These are phyloP conservation scores for Aspergillus quadrilineatus DNA, from an alignment of 2,329 filamentous ascomycete species.

Conservation along the genomic window DNA sequence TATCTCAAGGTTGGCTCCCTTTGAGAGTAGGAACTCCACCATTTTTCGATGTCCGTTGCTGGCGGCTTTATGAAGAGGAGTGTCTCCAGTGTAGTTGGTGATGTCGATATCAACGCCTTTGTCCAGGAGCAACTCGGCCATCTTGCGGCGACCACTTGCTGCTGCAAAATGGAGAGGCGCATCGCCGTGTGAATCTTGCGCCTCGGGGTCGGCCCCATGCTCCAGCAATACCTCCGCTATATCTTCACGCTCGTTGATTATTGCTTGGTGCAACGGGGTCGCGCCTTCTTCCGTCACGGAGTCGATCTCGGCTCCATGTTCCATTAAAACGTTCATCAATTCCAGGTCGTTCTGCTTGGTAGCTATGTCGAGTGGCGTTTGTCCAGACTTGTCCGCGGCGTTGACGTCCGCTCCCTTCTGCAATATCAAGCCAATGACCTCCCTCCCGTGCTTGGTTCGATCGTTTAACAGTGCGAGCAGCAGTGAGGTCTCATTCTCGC, in stretches of 20 bases:
- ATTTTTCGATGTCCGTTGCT: constrained; percentile 28
- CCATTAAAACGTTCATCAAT: constrained; percentile 17
- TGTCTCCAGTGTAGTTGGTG: constrained; percentile 28
- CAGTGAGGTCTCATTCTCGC: constrained; percentile 20
- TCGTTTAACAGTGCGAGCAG: constrained; percentile 21
- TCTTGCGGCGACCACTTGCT: constrained; percentile 15
- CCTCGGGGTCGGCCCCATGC: constrained; percentile 26
- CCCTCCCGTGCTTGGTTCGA: constrained; percentile 18
- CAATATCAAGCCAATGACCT: constrained; percentile 22
- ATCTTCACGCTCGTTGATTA: constrained; percentile 22
- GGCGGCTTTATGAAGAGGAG: constrained; percentile 30
- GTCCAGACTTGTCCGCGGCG: constrained; percentile 19
- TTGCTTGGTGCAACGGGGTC: constrained; percentile 25
- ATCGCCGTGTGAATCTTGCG: constrained; percentile 26
- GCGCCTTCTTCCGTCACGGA: constrained; percentile 18
- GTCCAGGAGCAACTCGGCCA: constrained; percentile 25
- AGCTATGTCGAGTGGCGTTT: constrained; percentile 23
- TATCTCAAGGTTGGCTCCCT: constrained; percentile 25
- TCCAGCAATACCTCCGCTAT: constrained; percentile 27
- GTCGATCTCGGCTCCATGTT: constrained; percentile 18
- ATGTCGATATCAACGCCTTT: constrained; percentile 26
- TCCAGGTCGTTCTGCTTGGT: constrained; percentile 19
- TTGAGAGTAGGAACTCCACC: constrained; percentile 28
- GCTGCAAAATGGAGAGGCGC: constrained; percentile 26
- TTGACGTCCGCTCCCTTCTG: constrained; percentile 27